phyloP scores from a whole-genome alignment of 495 filamentous ascomycete species.

The Aspergillus carlsbadensis region DNA sequence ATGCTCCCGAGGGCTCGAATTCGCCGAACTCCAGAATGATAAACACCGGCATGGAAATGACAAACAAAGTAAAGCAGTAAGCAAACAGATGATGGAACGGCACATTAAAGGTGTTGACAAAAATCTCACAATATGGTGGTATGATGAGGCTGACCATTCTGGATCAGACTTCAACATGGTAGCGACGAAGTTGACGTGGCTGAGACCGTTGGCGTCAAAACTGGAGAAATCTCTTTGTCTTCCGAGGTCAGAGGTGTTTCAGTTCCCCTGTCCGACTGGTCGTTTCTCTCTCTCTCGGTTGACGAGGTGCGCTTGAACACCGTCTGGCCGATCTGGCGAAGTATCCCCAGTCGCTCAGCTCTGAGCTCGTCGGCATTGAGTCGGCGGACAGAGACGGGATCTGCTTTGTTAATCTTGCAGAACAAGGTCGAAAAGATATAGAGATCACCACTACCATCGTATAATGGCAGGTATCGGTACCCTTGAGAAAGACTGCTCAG shows the following conservation, averaged over 20 bases:
- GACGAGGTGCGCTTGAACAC: slow-evolving; percentile 53
- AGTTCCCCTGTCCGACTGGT: slow-evolving; percentile 28
- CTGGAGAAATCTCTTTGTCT: slow-evolving; percentile 37
- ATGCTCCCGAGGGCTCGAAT: slow-evolving; percentile 11
- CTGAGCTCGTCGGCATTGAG: slow-evolving; percentile 48
- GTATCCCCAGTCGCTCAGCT: slow-evolving; percentile 49
- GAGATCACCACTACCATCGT: slow-evolving; percentile 81
- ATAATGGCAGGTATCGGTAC: slow-evolving; percentile 96
- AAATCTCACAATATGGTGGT: not conserved
- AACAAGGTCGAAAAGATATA: slow-evolving; percentile 95
- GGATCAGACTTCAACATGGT: slow-evolving; percentile 1
- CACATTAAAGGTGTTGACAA: not conserved
- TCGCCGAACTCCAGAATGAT: slow-evolving; percentile 16
- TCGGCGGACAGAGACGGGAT: slow-evolving; percentile 49
- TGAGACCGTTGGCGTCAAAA: slow-evolving; percentile 41
- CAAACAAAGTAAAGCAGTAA: slow-evolving; percentile 5
- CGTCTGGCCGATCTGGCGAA: slow-evolving; percentile 48
- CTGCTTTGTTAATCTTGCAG: slow-evolving; percentile 73
- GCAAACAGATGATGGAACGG: not conserved
- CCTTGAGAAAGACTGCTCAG: slow-evolving; percentile 85
- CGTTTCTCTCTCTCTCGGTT: slow-evolving; percentile 42
- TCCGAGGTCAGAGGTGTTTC: slow-evolving; percentile 32
- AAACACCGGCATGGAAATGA: slow-evolving; percentile 1
- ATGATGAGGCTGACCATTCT: too few species aligned
- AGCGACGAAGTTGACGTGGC: slow-evolving; percentile 40